Evolutionary conservation across 176 grass and related monocot genomes (phyloP).

Genomic region (Lolium multiflorum): DNA sequence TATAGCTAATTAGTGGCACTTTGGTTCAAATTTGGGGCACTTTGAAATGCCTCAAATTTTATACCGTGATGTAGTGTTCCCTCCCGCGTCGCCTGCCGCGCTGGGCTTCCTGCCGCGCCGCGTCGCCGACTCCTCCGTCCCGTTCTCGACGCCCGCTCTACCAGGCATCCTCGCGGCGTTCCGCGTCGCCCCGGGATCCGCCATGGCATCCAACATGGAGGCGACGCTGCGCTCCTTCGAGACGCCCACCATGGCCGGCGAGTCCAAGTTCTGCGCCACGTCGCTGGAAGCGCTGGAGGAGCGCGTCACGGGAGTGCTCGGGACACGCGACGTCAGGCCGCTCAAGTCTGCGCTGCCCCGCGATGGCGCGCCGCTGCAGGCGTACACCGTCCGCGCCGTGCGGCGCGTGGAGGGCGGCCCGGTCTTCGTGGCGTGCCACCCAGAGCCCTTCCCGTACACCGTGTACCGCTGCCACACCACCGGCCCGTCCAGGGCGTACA

Average conservation of each 20-base stretch:
- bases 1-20: no score
- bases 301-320: conserved; percentile 39
- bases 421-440: conserved; percentile 57
- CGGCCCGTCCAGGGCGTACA: conserved; percentile 52
- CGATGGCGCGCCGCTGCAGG: conserved; percentile 29
- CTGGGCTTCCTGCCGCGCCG: conserved; percentile 45
- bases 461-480: conserved; percentile 63
- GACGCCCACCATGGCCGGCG: not conserved
- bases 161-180: conserved; percentile 13
- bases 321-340: conserved; percentile 33
- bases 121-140: conserved; percentile 30
- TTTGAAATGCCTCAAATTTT: no score
- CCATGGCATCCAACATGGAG: conserved; percentile 6
- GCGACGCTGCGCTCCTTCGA: conserved; percentile 47
- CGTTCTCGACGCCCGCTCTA: conserved; percentile 40
- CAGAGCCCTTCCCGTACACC: conserved; percentile 50
- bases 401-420: conserved; percentile 11
- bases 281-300: conserved; percentile 56
- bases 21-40: no score
- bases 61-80: no score
- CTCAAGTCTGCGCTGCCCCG: conserved; percentile 47
- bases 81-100: no score
- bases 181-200: not conserved
- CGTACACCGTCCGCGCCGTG: conserved; percentile 38
- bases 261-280: conserved; percentile 54